Conservation (phyloP, 805 yeast genomes). For the Wickerhamomyces rabaulensis region DNA sequence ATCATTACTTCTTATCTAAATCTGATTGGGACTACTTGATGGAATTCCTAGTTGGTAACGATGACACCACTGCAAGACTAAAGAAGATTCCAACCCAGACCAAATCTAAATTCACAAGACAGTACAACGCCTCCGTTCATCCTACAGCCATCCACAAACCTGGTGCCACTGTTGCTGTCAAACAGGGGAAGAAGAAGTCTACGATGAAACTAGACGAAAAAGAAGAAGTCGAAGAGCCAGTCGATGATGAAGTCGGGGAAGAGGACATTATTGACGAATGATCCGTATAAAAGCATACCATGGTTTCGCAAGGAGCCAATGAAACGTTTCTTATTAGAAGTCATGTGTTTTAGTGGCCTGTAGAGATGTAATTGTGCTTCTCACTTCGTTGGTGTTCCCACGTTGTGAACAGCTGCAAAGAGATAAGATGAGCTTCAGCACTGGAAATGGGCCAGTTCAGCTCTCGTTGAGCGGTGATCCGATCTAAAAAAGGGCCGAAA, state of each 20-base stretch:
- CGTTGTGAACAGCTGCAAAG: too few relatives aligned
- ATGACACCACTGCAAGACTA: conserved; percentile 35
- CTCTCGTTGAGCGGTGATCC: too few relatives aligned
- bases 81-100: conserved; percentile 72
- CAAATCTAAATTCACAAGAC: conserved; percentile 82
- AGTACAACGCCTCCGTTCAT: conserved; percentile 70
- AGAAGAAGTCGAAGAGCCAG: not conserved
- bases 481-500: too few relatives aligned
- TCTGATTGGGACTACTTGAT: conserved; percentile 90
- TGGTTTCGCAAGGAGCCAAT: not conserved
- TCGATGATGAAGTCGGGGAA: not conserved
- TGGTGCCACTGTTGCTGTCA: conserved; percentile 46
- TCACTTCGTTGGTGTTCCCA: too few relatives aligned
- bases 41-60: conserved; percentile 76
- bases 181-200: not conserved
- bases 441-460: too few relatives aligned
- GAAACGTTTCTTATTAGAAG: not conserved
- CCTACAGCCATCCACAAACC: conserved; percentile 82
- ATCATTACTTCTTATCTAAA: conserved; percentile 75
- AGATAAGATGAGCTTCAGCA: too few relatives aligned
- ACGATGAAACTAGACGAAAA: not conserved
- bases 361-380: too few relatives aligned
- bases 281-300: not conserved
- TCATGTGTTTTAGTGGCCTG: too few relatives aligned
- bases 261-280: not conserved